Base-by-base conservation (phyloP, 306 rosid species). In the Vigna reflexopilosa region DNA sequence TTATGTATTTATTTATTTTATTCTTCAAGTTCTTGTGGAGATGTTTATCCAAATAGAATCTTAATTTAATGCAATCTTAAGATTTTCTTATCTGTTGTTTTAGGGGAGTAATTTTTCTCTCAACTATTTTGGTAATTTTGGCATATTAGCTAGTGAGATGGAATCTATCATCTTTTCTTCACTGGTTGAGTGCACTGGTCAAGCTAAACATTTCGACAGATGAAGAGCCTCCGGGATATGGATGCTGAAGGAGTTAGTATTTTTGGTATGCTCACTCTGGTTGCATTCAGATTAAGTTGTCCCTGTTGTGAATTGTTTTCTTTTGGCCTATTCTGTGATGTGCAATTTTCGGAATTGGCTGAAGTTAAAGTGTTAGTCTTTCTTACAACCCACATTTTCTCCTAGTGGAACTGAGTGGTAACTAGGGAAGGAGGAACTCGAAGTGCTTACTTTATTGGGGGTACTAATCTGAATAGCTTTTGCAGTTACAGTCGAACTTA, bases 131-230 rank as follows among this genome's bases (percentile, higher is more conserved):
- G 77, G 82, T 68, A 48, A 68, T 66, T 76, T 72, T 83, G 87
- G 55, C 64, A 14, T 83, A 73, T 52, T 67, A 73, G 77, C 70
- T 51, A 28, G 81, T 59, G 80, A 67, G 56, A 86, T 80, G 86
- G 82, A 71, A 75, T 65, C 65, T 71, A 70, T 79, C 75, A 67
- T 59, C 80, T 75, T 49, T 85, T 71, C 69, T 55, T 69, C 55
- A 44, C 68, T 14, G 59, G 79, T 67, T 42, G 77, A 61, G 36
- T 80, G 76, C 63, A 42, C 62, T 30, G 75, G 72, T 80, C 67
- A 71, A 66, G 75, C 63, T 79, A 52, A 52, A 66, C 65, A 77
- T 28, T 32, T 45, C 51, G 19, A 57, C 69, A 32, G 67, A 47
- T 64, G 83, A 80, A 79, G 76, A 16, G 45, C 77, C 54, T 57